A percentile compares a stretch with the other conserved stretches of the same genome.
Evolutionary conservation across 2,329 filamentous ascomycete species (phyloP).

Genomic region (Lasiodiplodia theobromae): DNA sequence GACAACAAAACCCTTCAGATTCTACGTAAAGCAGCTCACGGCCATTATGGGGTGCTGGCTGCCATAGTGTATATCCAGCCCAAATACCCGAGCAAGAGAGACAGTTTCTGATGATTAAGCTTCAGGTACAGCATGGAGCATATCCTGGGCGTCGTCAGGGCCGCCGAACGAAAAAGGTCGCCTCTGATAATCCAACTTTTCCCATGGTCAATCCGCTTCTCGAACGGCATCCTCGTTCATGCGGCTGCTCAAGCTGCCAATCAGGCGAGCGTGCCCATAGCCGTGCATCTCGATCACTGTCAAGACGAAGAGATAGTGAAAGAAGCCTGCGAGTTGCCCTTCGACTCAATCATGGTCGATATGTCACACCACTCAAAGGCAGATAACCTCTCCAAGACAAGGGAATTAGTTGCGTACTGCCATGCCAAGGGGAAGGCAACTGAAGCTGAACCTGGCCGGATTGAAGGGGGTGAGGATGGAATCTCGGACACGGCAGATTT

Average conservation of each 20-base stretch:
- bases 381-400: slow-evolving; percentile 70
- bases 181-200: slow-evolving; percentile 47
- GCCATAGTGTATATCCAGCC: too few species aligned
- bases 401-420: slow-evolving; percentile 66
- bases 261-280: slow-evolving; percentile 48
- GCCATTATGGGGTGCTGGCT: too few species aligned
- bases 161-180: slow-evolving; percentile 44
- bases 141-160: slow-evolving; percentile 44
- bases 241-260: slow-evolving; percentile 54
- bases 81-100: too few species aligned
- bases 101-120: too few species aligned
- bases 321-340: slow-evolving; percentile 58
- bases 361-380: slow-evolving; percentile 75
- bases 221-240: slow-evolving; percentile 56
- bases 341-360: slow-evolving; percentile 79
- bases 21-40: too few species aligned
- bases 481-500: slow-evolving; percentile 71
- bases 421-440: slow-evolving; percentile 70
- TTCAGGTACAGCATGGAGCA: slow-evolving; percentile 44
- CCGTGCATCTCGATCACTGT: slow-evolving; percentile 57
- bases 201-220: slow-evolving; percentile 73
- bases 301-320: slow-evolving; percentile 53
- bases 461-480: slow-evolving; percentile 77
- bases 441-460: slow-evolving; percentile 73
- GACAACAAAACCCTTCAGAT: too few species aligned